phyloP scores from a whole-genome alignment of 2,329 filamentous ascomycete genomes.

The Beauveria medogensis region DNA sequence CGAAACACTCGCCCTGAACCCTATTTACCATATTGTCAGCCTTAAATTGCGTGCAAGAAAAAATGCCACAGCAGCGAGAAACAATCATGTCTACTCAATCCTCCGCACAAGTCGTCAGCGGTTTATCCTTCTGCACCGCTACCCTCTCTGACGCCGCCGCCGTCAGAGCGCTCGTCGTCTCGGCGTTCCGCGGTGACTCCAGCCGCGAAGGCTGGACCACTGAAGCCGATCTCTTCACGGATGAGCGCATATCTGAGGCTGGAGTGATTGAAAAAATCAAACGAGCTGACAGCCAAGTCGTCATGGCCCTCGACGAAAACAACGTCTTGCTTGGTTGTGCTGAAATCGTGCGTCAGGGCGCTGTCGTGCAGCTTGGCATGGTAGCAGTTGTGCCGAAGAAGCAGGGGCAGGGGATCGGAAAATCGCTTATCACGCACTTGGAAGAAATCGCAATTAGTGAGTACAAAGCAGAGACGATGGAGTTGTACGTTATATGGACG shows the following conservation, averaged over 20 bases:
- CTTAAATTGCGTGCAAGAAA: neutral
- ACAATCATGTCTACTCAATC: neutral
- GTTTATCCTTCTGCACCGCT: slow-evolving; percentile 25
- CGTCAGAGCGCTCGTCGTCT: slow-evolving; percentile 31
- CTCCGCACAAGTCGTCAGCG: too few species aligned
- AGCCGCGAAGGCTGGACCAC: slow-evolving; percentile 38
- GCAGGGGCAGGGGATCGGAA: slow-evolving; percentile 36
- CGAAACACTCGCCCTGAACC: neutral
- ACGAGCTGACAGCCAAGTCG: slow-evolving; percentile 25
- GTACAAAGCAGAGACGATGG: slow-evolving; percentile 27
- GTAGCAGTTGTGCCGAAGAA: slow-evolving; percentile 36
- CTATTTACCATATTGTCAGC: too few species aligned
- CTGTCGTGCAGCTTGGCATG: slow-evolving; percentile 35
- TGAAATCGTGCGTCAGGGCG: slow-evolving; percentile 27
- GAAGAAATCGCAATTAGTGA: slow-evolving; percentile 19
- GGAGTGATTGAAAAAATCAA: slow-evolving; percentile 32
- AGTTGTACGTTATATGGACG: slow-evolving; percentile 36
- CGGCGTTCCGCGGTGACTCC: slow-evolving; percentile 36
- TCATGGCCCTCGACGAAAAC: slow-evolving; percentile 26
- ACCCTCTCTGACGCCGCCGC: slow-evolving; percentile 22
- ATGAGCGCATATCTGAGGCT: slow-evolving; percentile 32
- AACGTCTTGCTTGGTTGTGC: slow-evolving; percentile 32
- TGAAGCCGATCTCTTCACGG: slow-evolving; percentile 35
- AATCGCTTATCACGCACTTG: slow-evolving; percentile 28
- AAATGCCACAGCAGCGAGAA: too few species aligned